Evolutionary conservation across 768 basidiomycete species (phyloP), one percentile per base, ranked within the genome.

Genomic region (Tylopilus subfusipes): DNA sequence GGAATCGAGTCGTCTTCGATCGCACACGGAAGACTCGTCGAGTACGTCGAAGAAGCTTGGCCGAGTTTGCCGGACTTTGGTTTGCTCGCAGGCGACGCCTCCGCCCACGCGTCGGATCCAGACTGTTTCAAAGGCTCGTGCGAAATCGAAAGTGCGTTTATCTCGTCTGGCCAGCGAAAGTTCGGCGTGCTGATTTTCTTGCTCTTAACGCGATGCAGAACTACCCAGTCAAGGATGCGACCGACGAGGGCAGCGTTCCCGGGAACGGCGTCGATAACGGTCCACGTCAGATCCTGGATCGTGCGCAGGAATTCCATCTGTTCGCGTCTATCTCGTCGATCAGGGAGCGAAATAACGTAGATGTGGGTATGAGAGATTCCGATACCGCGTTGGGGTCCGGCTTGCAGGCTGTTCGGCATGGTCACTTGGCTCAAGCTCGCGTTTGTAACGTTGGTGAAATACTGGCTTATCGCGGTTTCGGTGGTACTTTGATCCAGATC

Each of bases 291-390:
- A 21, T 66, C 71, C 19, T 86, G 76, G 9, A 64, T 62, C 12
- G 61, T 64, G 22, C 81, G 76, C 22, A 90, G 61, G 18, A 55
- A 59, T 48, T 85, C 82, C 85, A 88, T 88, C 44, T 81, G 73
- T 19, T 64, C 56, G 14, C 80, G 78, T 24, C 88, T 74, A 56
- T 86, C 85, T 18, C 60, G 60, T 29, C 88, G 78, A 25, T 64
- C 69, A 10, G 80, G 78, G 27, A 88, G 81, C 24, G 84, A 85
- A 39, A 90, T 62, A 1, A 89, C 80, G 57, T 80, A 84, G 48
- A 82, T 74, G 10, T 72, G 61, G 1, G 65, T 5, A 5, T 73
- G 69, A 16, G 77, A 71, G 29, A 79, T 61, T 30, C 74, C 75
- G 7, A 82, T 69, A 12, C 53, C 60, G 49, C 36, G 19, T 5